A percentile compares a stretch with the other conserved stretches of the same genome.
Conservation (phyloP, 1,139 yeast species). For the Blastobotrys aristatus region DNA sequence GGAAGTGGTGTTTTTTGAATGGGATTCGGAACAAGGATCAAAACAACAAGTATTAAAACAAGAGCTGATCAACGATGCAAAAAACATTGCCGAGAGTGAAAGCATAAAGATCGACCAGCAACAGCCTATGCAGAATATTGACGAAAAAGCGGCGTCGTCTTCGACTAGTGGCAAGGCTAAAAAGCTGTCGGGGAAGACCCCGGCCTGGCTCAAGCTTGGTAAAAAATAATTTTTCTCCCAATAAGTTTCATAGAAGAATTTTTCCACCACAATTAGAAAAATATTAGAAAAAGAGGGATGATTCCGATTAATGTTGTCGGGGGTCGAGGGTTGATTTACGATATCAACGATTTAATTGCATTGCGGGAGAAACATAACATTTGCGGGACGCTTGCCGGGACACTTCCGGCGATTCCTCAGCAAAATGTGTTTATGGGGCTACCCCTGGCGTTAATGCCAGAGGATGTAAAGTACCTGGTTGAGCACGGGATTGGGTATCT, state of each 20-base stretch:
- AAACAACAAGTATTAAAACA: slow-evolving; percentile 17
- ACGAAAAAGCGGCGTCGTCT: not conserved
- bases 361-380: slow-evolving; percentile 53
- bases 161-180: not conserved
- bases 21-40: slow-evolving; percentile 22
- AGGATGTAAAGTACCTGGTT: slow-evolving; percentile 68
- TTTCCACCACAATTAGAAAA: not conserved
- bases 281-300: not conserved
- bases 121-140: slow-evolving; percentile 3
- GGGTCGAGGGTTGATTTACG: slow-evolving; percentile 50
- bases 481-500: slow-evolving; percentile 29
- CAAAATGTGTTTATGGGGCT: slow-evolving; percentile 81
- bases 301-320: slow-evolving; percentile 40
- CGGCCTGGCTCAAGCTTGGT: slow-evolving; percentile 25
- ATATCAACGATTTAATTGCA: slow-evolving; percentile 46
- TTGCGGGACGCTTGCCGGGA: slow-evolving; percentile 74
- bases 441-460: slow-evolving; percentile 68
- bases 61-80: slow-evolving; percentile 20
- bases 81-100: slow-evolving; percentile 25
- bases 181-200: slow-evolving; percentile 13
- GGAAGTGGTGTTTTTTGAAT: slow-evolving; percentile 30
- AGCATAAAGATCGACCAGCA: slow-evolving; percentile 23
- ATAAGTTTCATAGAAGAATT: not conserved
- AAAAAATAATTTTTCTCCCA: slow-evolving; percentile 15
- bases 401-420: slow-evolving; percentile 83